A percentile compares a stretch with the other conserved stretches of the same genome.
phyloP scores from a whole-genome alignment of 2,329 filamentous ascomycete genomes.

The Aureobasidium sp. region DNA sequence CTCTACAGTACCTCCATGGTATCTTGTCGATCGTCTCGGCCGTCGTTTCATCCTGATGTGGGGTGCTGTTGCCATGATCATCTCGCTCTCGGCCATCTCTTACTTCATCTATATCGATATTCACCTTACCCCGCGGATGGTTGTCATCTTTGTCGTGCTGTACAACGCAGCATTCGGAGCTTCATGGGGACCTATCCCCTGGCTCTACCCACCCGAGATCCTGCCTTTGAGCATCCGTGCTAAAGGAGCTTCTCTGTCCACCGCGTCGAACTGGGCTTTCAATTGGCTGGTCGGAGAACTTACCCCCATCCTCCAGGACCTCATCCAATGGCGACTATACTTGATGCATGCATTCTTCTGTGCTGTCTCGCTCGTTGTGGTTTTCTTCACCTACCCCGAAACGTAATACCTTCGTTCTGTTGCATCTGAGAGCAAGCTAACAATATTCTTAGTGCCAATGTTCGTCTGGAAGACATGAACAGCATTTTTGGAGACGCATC shows the following conservation, averaged over 20 bases:
- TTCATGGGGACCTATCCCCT: slow-evolving; percentile 96
- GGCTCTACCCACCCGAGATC: slow-evolving; percentile 98
- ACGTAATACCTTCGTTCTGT: slow-evolving; percentile 40
- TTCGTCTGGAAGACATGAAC: slow-evolving; percentile 96
- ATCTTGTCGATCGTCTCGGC: slow-evolving; percentile 88
- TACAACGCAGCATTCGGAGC: slow-evolving; percentile 98
- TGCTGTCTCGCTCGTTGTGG: slow-evolving; percentile 87
- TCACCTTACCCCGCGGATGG: slow-evolving; percentile 67
- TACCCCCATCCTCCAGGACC: slow-evolving; percentile 86
- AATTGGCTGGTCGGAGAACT: slow-evolving; percentile 96
- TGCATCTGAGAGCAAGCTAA: background rate
- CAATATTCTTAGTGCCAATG: slow-evolving; percentile 52
- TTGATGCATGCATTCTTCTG: slow-evolving; percentile 96
- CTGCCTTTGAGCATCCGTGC: slow-evolving; percentile 92
- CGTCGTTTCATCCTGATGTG: slow-evolving; percentile 82
- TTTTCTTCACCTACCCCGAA: slow-evolving; percentile 96
- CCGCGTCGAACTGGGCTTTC: slow-evolving; percentile 95
- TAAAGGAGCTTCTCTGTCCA: slow-evolving; percentile 93
- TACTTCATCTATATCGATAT: slow-evolving; percentile 93
- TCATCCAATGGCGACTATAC: slow-evolving; percentile 90
- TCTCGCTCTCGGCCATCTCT: slow-evolving; percentile 82
- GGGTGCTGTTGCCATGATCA: slow-evolving; percentile 80
- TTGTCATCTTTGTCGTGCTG: slow-evolving; percentile 93
- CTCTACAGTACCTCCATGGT: slow-evolving; percentile 94
- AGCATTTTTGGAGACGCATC: slow-evolving; percentile 88